Evolutionary conservation across 148 eudicot genomes (phyloP).

Genomic region (Silene conica): DNA sequence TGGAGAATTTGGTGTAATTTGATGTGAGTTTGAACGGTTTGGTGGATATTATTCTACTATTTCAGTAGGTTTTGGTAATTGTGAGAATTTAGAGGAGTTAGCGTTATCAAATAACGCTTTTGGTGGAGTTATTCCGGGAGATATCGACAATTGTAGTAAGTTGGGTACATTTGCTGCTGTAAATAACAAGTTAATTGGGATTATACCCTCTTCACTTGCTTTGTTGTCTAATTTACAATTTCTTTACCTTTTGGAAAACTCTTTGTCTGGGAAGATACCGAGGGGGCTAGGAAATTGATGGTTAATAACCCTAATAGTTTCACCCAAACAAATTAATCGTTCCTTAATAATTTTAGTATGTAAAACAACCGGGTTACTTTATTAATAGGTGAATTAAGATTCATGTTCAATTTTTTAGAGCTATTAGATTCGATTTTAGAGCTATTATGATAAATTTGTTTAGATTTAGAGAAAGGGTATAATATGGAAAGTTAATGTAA

Average conservation of each 20-base stretch:
- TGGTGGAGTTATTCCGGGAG: conserved; percentile 41
- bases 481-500: no score
- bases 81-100: conserved; percentile 33
- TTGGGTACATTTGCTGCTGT: conserved; percentile 41
- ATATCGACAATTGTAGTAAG: conserved; percentile 59
- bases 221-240: conserved; percentile 31
- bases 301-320: no score
- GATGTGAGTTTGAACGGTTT: conserved; percentile 48
- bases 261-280: conserved; percentile 57
- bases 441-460: no score
- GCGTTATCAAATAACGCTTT: conserved; percentile 54
- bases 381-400: no score
- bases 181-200: conserved; percentile 49
- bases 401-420: no score
- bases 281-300: conserved; percentile 70
- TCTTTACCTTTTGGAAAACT: conserved; percentile 51
- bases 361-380: no score
- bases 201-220: conserved; percentile 63
- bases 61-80: conserved; percentile 47
- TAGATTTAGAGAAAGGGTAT: no score
- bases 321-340: no score
- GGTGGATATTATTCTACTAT: conserved; percentile 47
- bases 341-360: no score
- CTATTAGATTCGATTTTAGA: no score
- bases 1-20: conserved; percentile 38